Evolutionary conservation across 1,284 basidiomycete species (phyloP).

Genomic region (Puccinia horiana): DNA sequence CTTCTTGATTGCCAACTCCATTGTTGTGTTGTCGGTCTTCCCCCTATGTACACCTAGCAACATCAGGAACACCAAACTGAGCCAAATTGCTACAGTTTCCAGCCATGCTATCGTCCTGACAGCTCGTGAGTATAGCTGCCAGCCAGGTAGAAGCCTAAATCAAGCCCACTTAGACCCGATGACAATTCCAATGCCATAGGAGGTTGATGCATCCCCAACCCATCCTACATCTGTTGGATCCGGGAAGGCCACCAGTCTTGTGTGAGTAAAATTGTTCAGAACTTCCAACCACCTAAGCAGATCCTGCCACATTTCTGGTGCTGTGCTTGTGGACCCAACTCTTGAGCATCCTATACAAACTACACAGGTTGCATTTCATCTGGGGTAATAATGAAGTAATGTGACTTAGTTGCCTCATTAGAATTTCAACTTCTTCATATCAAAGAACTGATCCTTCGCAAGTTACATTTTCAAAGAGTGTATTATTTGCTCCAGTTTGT

Average conservation of each 20-base stretch:
- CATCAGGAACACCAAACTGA: too few species aligned
- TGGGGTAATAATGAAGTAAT: background rate
- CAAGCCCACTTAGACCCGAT: background rate
- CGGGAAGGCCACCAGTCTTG: background rate
- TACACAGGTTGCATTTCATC: background rate
- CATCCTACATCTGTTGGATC: background rate
- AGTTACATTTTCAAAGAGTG: background rate
- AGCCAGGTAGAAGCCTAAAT: background rate
- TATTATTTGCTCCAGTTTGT: background rate
- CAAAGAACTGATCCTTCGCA: too few species aligned
- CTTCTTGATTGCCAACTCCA: too few species aligned
- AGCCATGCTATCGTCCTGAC: too few species aligned
- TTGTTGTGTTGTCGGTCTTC: too few species aligned
- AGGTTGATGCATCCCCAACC: conserved; percentile 12
- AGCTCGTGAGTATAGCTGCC: too few species aligned
- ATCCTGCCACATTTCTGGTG: background rate
- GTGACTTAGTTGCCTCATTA: background rate
- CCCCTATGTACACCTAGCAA: too few species aligned
- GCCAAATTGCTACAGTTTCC: too few species aligned
- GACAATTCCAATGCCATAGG: background rate
- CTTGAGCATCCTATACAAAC: background rate
- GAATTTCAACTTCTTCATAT: background rate
- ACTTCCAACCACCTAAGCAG: background rate
- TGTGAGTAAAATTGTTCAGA: background rate
- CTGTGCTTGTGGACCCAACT: background rate